Evolutionary conservation across 352 stramenopile genomes (phyloP).

Genomic region (Aphanomyces invadans): DNA sequence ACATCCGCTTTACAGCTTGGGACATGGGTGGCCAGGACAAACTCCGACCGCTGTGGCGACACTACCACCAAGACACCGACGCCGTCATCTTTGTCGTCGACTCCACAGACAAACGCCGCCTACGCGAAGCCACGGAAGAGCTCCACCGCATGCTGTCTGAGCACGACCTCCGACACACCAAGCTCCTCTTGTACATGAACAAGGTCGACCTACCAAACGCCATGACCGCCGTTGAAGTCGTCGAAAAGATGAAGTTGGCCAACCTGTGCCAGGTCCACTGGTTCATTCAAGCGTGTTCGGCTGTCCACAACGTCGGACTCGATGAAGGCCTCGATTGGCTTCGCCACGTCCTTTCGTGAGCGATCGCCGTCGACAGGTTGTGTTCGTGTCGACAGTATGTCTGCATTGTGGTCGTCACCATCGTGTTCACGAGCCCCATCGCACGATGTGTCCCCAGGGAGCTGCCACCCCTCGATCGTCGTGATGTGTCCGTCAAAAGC

Average conservation of each 20-base stretch:
- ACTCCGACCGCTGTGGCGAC: constrained; percentile 54
- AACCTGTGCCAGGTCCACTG: constrained; percentile 27
- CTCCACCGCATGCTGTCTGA: constrained; percentile 38
- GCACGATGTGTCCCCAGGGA: too few species aligned
- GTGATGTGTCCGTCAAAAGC: too few species aligned
- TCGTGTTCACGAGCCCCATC: too few species aligned
- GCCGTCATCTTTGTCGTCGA: constrained; percentile 84
- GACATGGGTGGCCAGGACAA: constrained; percentile 75
- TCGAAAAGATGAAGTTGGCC: constrained; percentile 27
- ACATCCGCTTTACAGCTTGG: constrained; percentile 75
- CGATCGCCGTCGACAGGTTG: too few species aligned
- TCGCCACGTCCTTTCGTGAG: background rate
- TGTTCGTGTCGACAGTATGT: too few species aligned
- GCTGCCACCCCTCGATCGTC: too few species aligned
- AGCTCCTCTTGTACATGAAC: constrained; percentile 41
- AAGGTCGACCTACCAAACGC: constrained; percentile 35
- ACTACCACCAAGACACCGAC: constrained; percentile 60
- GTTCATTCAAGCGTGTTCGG: constrained; percentile 32
- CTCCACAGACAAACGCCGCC: constrained; percentile 38
- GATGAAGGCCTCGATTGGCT: constrained; percentile 45
- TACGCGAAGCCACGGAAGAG: constrained; percentile 41
- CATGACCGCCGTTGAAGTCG: constrained; percentile 29
- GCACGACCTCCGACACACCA: constrained; percentile 29
- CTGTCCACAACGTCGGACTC: constrained; percentile 33
- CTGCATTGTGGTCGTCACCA: too few species aligned